Evolutionary conservation across 805 yeast genomes (phyloP), one percentile per base, ranked within the genome.

Genomic region (Lipomyces chichibuensis): DNA sequence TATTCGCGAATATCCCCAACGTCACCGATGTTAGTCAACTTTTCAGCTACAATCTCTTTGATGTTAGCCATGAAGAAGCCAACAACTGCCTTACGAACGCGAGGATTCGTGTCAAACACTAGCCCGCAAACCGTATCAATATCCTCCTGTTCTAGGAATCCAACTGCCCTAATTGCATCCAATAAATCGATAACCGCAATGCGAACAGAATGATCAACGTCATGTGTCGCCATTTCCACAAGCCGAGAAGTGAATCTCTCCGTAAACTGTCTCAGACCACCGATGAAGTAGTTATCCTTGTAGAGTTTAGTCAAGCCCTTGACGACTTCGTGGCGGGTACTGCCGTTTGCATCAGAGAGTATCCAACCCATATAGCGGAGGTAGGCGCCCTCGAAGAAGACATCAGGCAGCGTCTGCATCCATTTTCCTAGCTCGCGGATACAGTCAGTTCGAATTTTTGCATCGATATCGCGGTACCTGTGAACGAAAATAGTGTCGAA

Each of bases 291-390:
- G 29, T 79, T 78, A 33, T 78, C 80, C 60, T 77, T 80, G 74
- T 85, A 85, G 27, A 87, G 77, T 72, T 80, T 86, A 13, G 80
- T 75, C 56, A 92, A 77, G 3, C 84, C 82, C 71, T 82, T 85
- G 32, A 89, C 74, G 1, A 87, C 92, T 71, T 90, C 92, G 8
- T 81, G 75, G 71, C 96, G 83, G 0, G 91, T 96, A 2, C 75
- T 69, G 11, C 84, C 77, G 17, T 84, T 83, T 1, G 85, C 80
- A 74, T 92, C 97, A n/a, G 93, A 87, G 54, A 93, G 79, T 43
- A 91, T 80, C 96, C 96, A 90, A 3, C 97, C 97, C 74, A 90
- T 83, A 76, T 90, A 91, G 69, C 92, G 84, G 69, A 92, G 81
- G 73, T 87, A 91, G 0, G 87, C 80, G 13, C 88, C 87, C 67